phyloP scores from a whole-genome alignment of 2,329 filamentous ascomycete species.

The Macrophomina tecta region DNA sequence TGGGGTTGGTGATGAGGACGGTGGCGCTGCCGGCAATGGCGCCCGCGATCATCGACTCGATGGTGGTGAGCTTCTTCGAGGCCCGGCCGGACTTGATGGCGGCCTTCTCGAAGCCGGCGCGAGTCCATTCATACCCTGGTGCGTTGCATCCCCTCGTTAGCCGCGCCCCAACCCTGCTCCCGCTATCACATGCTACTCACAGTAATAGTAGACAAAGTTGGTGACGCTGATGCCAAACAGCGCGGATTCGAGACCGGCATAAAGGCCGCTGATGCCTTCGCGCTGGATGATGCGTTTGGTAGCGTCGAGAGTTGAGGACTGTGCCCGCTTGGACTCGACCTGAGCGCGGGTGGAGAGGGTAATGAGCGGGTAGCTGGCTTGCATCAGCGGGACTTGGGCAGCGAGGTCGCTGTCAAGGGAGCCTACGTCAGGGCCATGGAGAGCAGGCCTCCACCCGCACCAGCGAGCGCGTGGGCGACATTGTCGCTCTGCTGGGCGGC shows the following conservation, averaged over 20 bases:
- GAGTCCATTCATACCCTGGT: slow-evolving; percentile 90
- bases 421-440: slow-evolving; percentile 92
- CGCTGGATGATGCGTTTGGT: slow-evolving; percentile 86
- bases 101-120: slow-evolving; percentile 80
- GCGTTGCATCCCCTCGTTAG: not conserved
- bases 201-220: slow-evolving; percentile 99
- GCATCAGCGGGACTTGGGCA: slow-evolving; percentile 14
- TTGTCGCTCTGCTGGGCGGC: slow-evolving; percentile 89
- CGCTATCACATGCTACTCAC: slow-evolving; percentile 41
- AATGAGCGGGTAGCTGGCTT: slow-evolving; percentile 84
- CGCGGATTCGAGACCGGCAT: slow-evolving; percentile 90
- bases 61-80: slow-evolving; percentile 81
- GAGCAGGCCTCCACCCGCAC: slow-evolving; percentile 89
- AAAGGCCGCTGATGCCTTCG: slow-evolving; percentile 87
- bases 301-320: slow-evolving; percentile 82
- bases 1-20: slow-evolving; percentile 95
- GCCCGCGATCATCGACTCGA: slow-evolving; percentile 94
- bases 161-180: too few relatives aligned
- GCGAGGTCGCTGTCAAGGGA: slow-evolving; percentile 9
- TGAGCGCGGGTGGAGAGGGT: slow-evolving; percentile 97
- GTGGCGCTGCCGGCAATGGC: slow-evolving; percentile 93
- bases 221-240: slow-evolving; percentile 98
- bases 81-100: slow-evolving; percentile 74
- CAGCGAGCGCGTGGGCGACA: slow-evolving; percentile 91
- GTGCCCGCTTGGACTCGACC: slow-evolving; percentile 92